Evolutionary conservation across 768 basidiomycete species (phyloP), one percentile per base, ranked within the genome.

Genomic region (Boletus huronensis): DNA sequence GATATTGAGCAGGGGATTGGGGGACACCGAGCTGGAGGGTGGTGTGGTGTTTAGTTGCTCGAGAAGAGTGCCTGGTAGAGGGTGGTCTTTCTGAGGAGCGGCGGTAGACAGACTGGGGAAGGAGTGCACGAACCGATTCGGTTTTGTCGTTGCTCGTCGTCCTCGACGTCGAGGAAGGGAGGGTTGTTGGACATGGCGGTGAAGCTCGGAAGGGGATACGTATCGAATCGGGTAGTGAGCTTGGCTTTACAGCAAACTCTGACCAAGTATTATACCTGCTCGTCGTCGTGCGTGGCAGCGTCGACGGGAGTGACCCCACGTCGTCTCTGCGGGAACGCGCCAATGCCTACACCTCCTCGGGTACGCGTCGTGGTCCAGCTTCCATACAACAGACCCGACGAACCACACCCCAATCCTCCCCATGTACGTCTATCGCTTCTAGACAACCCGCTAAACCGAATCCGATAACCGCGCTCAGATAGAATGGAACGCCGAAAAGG

Each of bases 401-500:
- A 85, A 45, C 77, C 87, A 11, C 70, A 77, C 9, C 70, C 73
- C n/a, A 82, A 90, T 58, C 88, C 88, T 49, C 83, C 85, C 41
- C 77, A 75, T 68, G 90, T 90, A 68, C 67, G 83, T 78, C 42
- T 42, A 9, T 17, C 29, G 50, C 34, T 34, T 17, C 48, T 25
- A 19, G 52, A 47, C 45, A 42, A n/a, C 35, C 19, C 51, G 29
- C 40, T 40, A 41, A 61, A 53, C 45, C 58, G 38, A 45, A 47
- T 52, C 39, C 9, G 52, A 55, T 58, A 50, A 55, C 54, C 52
- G 17, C 26, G 35, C 48, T 34, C 63, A 93, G 90, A 85, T 93
- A 68, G 85, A 88, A 75, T 93, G 91, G 91, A 89, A 80, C 40
- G 60, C 81, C 8, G 88, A 92, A 54, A 93, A 93, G 68, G 91